phyloP scores from a whole-genome alignment of 1,139 yeast genomes.

The Candida sp. region DNA sequence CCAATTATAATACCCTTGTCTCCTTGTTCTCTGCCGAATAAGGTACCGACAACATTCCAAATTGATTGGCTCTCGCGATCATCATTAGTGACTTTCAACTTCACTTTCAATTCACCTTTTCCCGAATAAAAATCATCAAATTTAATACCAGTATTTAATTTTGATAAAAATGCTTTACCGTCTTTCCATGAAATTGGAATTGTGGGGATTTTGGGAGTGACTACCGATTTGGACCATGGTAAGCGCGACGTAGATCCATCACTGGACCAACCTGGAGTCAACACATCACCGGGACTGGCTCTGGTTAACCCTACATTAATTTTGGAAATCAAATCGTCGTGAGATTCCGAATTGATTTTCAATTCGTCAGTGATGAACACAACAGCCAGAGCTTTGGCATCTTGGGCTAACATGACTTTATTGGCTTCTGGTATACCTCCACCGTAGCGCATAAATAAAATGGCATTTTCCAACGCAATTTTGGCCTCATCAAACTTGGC shows the following conservation, averaged over 20 bases:
- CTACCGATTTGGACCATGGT: slow-evolving; percentile 45
- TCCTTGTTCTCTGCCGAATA: slow-evolving; percentile 77
- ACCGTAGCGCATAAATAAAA: slow-evolving; percentile 66
- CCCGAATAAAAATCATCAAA: slow-evolving; percentile 23
- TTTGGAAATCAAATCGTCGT: slow-evolving; percentile 52
- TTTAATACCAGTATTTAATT: slow-evolving; percentile 45
- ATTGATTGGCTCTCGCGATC: slow-evolving; percentile 62
- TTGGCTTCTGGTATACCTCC: slow-evolving; percentile 37
- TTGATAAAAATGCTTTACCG: slow-evolving; percentile 47
- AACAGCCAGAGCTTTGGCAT: slow-evolving; percentile 30
- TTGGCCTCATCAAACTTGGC: slow-evolving; percentile 32
- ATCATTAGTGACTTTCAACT: slow-evolving; percentile 42
- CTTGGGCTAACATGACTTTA: slow-evolving; percentile 31
- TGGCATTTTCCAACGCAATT: slow-evolving; percentile 35
- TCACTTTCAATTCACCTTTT: slow-evolving; percentile 17
- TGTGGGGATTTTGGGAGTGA: slow-evolving; percentile 70
- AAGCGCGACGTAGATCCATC: slow-evolving; percentile 34
- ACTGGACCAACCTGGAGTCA: slow-evolving; percentile 76
- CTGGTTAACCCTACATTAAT: slow-evolving; percentile 66
- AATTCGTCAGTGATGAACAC: slow-evolving; percentile 31
- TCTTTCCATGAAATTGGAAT: slow-evolving; percentile 76
- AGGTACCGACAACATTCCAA: slow-evolving; percentile 78
- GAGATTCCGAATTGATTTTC: slow-evolving; percentile 30
- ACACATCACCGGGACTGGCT: slow-evolving; percentile 71
- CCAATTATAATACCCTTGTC: slow-evolving; percentile 78